Conservation (phyloP, 2,329 filamentous ascomycete genomes). For the Trichoderma simmonsii region DNA sequence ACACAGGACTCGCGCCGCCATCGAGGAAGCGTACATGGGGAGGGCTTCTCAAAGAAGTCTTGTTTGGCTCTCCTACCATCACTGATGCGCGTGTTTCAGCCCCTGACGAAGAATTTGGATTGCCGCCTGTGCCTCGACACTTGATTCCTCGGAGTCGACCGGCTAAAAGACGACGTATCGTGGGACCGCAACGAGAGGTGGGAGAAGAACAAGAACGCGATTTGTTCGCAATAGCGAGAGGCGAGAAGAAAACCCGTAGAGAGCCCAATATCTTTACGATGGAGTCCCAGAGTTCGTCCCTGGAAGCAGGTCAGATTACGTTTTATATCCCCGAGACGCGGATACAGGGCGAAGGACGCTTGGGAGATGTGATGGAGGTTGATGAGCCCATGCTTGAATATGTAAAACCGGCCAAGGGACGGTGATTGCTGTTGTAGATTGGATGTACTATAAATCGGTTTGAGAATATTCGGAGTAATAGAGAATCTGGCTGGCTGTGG, state of each 20-base stretch:
- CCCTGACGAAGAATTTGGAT: neutral
- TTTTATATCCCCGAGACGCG: neutral
- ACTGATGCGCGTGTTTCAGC: neutral
- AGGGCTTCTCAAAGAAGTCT: neutral
- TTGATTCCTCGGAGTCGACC: constrained; percentile 13
- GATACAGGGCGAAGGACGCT: neutral
- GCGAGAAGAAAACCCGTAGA: neutral
- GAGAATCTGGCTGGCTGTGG: neutral
- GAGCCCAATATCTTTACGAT: neutral
- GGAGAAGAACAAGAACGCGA: neutral
- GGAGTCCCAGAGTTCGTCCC: neutral
- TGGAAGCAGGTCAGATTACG: neutral
- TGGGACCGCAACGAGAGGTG: neutral
- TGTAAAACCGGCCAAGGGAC: neutral
- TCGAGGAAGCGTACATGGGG: neutral
- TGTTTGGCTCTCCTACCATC: neutral
- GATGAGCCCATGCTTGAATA: constrained; percentile 3
- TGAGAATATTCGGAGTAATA: neutral
- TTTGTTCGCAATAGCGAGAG: neutral
- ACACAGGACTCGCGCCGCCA: neutral
- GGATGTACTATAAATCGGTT: neutral
- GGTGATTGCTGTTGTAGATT: neutral
- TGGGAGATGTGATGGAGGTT: neutral
- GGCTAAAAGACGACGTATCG: neutral
- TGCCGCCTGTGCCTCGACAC: neutral